A percentile compares a stretch with the other conserved stretches of the same genome.
Conservation (phyloP, 345 rosid species). For the Citrus trifoliata region DNA sequence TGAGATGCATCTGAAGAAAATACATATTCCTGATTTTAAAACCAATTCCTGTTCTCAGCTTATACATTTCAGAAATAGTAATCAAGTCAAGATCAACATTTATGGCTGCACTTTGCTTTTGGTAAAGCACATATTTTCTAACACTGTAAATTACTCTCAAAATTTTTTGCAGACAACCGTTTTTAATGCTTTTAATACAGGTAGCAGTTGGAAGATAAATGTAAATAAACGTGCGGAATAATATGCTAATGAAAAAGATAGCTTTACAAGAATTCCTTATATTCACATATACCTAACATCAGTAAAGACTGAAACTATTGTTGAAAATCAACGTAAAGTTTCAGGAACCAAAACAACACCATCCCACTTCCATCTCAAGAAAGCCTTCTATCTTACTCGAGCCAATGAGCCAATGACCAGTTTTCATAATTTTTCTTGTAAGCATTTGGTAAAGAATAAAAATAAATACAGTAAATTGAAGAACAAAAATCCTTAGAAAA, state of each 20-base stretch:
- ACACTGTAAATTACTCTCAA: background rate
- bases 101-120: background rate
- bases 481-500: background rate
- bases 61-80: background rate
- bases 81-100: background rate
- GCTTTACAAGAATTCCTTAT: background rate
- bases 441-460: background rate
- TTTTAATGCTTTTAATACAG: background rate
- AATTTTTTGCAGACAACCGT: background rate
- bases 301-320: background rate
- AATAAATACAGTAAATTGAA: background rate
- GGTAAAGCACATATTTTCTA: background rate
- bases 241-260: background rate
- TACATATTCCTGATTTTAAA: too few species aligned
- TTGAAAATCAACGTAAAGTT: background rate
- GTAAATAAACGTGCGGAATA: background rate
- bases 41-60: background rate
- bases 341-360: background rate
- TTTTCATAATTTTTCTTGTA: background rate
- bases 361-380: background rate
- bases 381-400: background rate
- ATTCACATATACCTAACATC: background rate
- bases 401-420: background rate
- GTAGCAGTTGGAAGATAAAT: background rate
- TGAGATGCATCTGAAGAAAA: too few species aligned